These are phyloP conservation scores for Lachnellula occidentalis DNA, from an alignment of 2,329 filamentous ascomycete genomes.

Conservation along the genomic window DNA sequence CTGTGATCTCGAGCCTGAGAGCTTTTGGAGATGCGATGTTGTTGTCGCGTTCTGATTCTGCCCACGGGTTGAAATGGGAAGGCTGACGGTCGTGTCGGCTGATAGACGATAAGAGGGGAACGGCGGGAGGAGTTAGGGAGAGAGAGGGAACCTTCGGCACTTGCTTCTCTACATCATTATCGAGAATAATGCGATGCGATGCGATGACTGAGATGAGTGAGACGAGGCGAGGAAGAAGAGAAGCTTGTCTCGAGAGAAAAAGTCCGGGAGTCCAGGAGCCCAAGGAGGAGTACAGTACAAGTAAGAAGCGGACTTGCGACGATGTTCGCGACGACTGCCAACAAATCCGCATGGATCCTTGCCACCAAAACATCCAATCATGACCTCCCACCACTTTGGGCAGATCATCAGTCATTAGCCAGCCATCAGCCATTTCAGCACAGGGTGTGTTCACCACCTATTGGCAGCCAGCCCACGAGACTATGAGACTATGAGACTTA, in stretches of 20 bases:
- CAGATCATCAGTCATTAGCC: not conserved
- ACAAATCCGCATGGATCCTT: conserved; percentile 10
- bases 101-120: not conserved
- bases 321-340: conserved; percentile 2
- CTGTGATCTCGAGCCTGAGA: conserved; percentile 24
- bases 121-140: not conserved
- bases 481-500: not conserved
- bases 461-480: no score
- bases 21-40: conserved; percentile 24
- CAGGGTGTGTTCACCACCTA: no score
- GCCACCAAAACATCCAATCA: conserved; percentile 1
- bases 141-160: not conserved
- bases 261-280: no score
- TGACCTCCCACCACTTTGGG: not conserved
- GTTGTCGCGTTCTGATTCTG: not conserved
- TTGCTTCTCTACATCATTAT: no score
- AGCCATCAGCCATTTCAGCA: not conserved
- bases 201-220: no score
- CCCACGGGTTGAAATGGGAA: not conserved
- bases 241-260: no score
- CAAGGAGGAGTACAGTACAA: no score
- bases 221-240: no score
- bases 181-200: no score
- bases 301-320: no score
- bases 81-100: not conserved